phyloP scores from a whole-genome alignment of 176 grass and related monocot genomes.

The Miscanthus lutarioriparius region DNA sequence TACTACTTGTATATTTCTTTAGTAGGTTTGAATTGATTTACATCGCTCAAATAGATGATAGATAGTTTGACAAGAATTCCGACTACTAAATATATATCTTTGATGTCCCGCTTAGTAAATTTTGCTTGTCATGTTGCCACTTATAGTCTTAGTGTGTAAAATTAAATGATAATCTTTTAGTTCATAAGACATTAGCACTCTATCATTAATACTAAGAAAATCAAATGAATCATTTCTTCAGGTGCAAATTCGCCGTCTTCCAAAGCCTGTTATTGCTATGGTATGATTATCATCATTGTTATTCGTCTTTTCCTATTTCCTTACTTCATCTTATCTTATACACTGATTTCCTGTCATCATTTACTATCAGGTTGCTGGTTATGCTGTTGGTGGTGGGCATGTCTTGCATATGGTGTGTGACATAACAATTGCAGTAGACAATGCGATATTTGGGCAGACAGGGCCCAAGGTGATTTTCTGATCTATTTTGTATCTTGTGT shows the following conservation, averaged over 20 bases:
- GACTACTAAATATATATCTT: background rate
- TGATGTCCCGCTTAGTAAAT: background rate
- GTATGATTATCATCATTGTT: constrained; percentile 32
- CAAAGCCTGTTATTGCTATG: constrained; percentile 94
- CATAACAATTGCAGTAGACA: constrained; percentile 95
- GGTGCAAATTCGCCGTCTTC: constrained; percentile 90
- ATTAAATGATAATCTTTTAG: background rate
- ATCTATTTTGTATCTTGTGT: background rate
- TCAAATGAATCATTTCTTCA: constrained; percentile 33
- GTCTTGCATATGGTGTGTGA: constrained; percentile 93
- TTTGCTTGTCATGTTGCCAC: background rate
- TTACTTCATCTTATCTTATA: background rate
- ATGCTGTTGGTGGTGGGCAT: constrained; percentile 90
- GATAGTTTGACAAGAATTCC: background rate
- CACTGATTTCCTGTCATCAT: background rate
- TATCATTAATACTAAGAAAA: background rate
- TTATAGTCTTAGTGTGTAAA: background rate
- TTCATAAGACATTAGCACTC: background rate
- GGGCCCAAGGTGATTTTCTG: constrained; percentile 67
- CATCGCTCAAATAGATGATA: background rate
- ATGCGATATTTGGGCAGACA: constrained; percentile 92
- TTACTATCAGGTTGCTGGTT: constrained; percentile 75
- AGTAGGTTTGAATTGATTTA: background rate
- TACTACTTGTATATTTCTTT: background rate
- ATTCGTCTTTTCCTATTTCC: background rate